Evolutionary conservation across 495 filamentous ascomycete species (phyloP).

Genomic region (Thozetella sp.): DNA sequence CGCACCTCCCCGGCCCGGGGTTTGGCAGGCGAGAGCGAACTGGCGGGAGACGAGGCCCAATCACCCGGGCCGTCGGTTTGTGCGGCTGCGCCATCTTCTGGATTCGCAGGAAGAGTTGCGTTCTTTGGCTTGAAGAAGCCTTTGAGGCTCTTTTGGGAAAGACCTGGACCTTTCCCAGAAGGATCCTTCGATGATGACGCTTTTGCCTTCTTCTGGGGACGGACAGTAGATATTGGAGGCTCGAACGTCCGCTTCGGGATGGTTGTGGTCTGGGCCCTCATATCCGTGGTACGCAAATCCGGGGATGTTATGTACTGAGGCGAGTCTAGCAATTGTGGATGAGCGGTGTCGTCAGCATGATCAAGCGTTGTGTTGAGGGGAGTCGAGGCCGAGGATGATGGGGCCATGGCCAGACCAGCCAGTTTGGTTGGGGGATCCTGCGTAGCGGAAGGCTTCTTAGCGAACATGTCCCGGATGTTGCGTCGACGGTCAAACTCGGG

Average conservation of each 20-base stretch:
- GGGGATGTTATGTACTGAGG: not conserved
- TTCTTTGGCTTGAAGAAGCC: conserved; percentile 83
- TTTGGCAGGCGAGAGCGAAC: not conserved
- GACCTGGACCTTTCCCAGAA: conserved; percentile 31
- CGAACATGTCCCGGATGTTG: conserved; percentile 94
- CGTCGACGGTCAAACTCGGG: conserved; percentile 84
- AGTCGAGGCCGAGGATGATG: conserved; percentile 2
- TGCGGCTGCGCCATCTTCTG: conserved; percentile 17
- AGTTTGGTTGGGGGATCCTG: conserved; percentile 8
- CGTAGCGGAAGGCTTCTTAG: conserved; percentile 44
- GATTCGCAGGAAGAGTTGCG: conserved; percentile 14
- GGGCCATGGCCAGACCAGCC: not conserved
- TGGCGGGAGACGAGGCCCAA: not conserved
- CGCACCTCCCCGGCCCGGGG: not conserved
- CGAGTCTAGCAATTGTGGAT: not conserved
- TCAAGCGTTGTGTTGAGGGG: conserved; percentile 6
- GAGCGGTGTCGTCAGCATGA: too few relatives aligned
- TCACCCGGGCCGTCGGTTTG: not conserved
- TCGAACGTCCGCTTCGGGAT: conserved; percentile 33
- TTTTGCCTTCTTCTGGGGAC: conserved; percentile 43
- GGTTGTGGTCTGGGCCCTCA: not conserved
- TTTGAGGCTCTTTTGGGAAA: conserved; percentile 74
- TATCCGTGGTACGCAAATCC: not conserved
- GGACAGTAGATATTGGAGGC: conserved; percentile 13
- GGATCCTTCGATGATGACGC: conserved; percentile 28